Evolutionary conservation across 176 grass and related monocot genomes (phyloP).

Genomic region (Musa troglodytarum): DNA sequence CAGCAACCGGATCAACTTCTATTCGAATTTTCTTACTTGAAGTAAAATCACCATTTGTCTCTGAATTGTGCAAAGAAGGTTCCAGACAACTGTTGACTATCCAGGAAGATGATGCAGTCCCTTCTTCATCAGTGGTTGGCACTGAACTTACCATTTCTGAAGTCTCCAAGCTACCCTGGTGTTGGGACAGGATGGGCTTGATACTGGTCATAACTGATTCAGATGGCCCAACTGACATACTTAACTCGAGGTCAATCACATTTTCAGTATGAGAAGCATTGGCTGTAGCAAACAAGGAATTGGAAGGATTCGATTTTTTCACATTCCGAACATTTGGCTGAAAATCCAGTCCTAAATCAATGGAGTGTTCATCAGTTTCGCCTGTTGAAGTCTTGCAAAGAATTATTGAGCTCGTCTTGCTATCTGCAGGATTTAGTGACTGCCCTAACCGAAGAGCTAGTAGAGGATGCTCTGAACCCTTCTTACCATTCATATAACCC

Average conservation of each 20-base stretch:
- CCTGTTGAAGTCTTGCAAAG: conserved; percentile 39
- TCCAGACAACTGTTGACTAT: conserved; percentile 32
- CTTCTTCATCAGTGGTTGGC: conserved; percentile 19
- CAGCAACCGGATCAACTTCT: conserved; percentile 19
- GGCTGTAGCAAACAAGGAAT: not conserved
- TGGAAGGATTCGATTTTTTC: conserved; percentile 26
- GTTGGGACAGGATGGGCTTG: conserved; percentile 22
- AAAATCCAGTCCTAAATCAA: conserved; percentile 63
- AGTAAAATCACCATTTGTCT: conserved; percentile 32
- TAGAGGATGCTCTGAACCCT: conserved; percentile 27
- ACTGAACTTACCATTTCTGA: conserved; percentile 5
- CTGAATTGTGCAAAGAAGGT: conserved; percentile 27
- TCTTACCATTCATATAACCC: conserved; percentile 31
- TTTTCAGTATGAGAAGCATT: conserved; percentile 15
- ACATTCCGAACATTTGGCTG: conserved; percentile 39
- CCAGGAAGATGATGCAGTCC: conserved; percentile 36
- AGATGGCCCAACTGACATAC: conserved; percentile 54
- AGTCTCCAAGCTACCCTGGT: conserved; percentile 23
- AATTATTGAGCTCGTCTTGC: conserved; percentile 40
- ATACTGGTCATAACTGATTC: conserved; percentile 47
- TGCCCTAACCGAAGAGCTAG: conserved; percentile 47
- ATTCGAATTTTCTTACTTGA: conserved; percentile 15
- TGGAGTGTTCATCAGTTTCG: conserved; percentile 51
- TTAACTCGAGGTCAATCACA: conserved; percentile 66
- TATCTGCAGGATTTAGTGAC: conserved; percentile 34